Evolutionary conservation across 257 asterid genomes (phyloP), one percentile per base, ranked within the genome.

Genomic region (Solanum chmielewskii): DNA sequence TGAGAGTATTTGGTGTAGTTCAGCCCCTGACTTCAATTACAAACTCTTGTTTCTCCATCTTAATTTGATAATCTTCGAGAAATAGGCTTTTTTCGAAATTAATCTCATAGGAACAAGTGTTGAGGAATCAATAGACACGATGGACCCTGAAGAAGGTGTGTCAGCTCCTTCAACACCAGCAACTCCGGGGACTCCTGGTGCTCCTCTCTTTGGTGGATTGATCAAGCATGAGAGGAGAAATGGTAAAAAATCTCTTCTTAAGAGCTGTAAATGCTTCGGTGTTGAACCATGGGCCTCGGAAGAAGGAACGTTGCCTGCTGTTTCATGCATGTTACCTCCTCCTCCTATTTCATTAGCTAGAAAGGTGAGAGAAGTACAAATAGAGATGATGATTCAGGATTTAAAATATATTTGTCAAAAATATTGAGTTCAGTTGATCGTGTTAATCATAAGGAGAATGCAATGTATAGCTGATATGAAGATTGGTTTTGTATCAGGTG

Each of bases 291-390:
- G 90, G 94, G 87, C 91, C 3, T 41, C 91, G 33, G 98, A 95
- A 90, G 98, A 94, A 73, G 98, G 98, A 44, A 77, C 87, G 10
- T 83, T 92, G 12, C 95, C 97, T 5, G 86, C 98, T 23, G 89
- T 94, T 86, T 84, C 96, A 6, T 94, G 98, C 86, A 83, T 94
- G 78, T 89, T 93, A 88, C 93, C 96, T 62, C 89, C 94, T 16
- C 98, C 98, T 83, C 94, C 97, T 1, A 89, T 94, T 86, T 94
- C 98, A 56, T 95, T 95, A 71, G 92, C 95, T 21, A 91, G 98
- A 91, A 95, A 95, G 95, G 98, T 93, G 33, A 27, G 52, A 42
- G 6, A 52, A 70, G 42, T 33, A 70, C 25, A 35, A 33, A 37
- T 4, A 1, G 76, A 33, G 42, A 70, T 11, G 14, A 4, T 16